These are phyloP conservation scores for Kluyveromyces aestuarii DNA, from an alignment of 805 yeast species.

Conservation along the genomic window DNA sequence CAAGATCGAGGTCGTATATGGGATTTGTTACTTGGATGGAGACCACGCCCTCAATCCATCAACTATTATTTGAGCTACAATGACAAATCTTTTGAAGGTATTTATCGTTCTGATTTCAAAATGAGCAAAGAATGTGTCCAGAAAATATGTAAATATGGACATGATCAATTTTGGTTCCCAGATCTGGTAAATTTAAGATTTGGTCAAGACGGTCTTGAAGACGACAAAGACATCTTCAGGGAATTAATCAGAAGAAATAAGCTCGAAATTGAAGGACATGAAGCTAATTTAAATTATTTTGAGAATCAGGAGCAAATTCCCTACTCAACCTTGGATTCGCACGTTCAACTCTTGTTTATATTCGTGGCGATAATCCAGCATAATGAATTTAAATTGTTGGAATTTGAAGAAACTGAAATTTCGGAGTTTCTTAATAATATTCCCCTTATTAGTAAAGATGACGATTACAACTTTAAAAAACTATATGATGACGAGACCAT, in stretches of 20 bases:
- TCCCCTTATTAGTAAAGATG: conserved; percentile 27
- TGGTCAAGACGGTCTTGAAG: conserved; percentile 17
- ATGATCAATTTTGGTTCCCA: conserved; percentile 31
- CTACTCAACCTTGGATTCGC: conserved; percentile 54
- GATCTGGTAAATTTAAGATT: conserved; percentile 23
- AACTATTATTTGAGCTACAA: conserved; percentile 29
- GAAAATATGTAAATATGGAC: conserved; percentile 10
- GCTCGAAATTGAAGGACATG: conserved; percentile 9
- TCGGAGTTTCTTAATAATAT: conserved; percentile 60
- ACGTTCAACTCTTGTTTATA: conserved; percentile 65
- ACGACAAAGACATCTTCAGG: conserved; percentile 23
- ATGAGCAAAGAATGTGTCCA: conserved; percentile 2
- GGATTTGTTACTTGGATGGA: conserved; percentile 81
- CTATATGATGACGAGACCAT: conserved; percentile 11
- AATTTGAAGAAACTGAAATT: conserved; percentile 85
- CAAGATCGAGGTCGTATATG: conserved; percentile 80
- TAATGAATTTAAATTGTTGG: conserved; percentile 67
- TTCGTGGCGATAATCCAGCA: conserved; percentile 74
- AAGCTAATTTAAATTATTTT: not conserved
- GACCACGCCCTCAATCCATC: conserved; percentile 33
- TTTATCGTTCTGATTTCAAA: conserved; percentile 12
- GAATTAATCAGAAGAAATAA: conserved; percentile 22
- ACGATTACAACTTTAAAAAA: conserved; percentile 23
- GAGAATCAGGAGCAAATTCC: conserved; percentile 11
- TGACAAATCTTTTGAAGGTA: conserved; percentile 22